Conservation (phyloP, 1,284 basidiomycete species). For the Uromyces viciae-fabae region DNA sequence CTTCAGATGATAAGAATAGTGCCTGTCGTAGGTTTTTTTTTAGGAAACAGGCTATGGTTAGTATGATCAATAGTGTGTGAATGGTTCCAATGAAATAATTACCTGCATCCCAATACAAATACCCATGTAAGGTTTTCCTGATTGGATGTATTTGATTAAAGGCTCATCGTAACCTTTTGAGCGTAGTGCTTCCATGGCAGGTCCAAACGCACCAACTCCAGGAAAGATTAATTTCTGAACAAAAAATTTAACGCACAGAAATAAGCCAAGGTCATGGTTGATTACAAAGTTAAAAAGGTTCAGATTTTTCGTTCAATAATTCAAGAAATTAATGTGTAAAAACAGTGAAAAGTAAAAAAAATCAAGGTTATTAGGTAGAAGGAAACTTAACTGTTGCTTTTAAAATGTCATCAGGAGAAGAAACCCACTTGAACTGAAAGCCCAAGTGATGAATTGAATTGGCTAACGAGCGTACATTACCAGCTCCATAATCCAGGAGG, state of each 20-base stretch:
- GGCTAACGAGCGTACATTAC: conserved; percentile 73
- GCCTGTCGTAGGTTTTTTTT: too few species aligned
- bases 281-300: too few species aligned
- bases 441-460: neutral
- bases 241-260: too few species aligned
- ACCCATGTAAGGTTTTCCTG: conserved; percentile 78
- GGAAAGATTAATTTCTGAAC: conserved; percentile 91
- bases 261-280: too few species aligned
- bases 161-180: conserved; percentile 74
- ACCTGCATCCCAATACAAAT: conserved; percentile 97
- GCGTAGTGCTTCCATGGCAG: conserved; percentile 74
- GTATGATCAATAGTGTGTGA: neutral
- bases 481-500: conserved; percentile 91
- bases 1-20: conserved; percentile 79
- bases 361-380: neutral
- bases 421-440: conserved; percentile 18
- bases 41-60: too few species aligned
- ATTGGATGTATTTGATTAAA: conserved; percentile 74
- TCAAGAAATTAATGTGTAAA: neutral
- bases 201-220: conserved; percentile 92
- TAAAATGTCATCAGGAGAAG: conserved; percentile 32
- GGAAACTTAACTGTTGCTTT: neutral
- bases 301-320: too few species aligned
- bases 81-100: neutral
- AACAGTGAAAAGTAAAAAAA: neutral